Evolutionary conservation across 768 basidiomycete genomes (phyloP).

Genomic region (Steccherinum ochraceum): DNA sequence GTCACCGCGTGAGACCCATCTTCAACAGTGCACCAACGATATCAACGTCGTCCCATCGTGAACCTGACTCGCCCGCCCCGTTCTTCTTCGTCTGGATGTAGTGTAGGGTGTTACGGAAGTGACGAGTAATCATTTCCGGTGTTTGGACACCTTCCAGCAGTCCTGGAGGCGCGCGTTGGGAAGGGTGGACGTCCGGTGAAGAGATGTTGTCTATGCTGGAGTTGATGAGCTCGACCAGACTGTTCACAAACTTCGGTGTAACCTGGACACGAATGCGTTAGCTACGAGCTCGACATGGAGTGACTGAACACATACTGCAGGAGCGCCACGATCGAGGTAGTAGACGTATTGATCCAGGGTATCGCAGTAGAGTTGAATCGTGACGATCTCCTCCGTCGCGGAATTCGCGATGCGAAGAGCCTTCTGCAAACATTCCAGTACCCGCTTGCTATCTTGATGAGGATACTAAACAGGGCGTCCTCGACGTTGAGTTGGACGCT

Average conservation of each 20-base stretch:
- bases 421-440: constrained; percentile 96
- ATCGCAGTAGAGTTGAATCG: constrained; percentile 92
- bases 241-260: constrained; percentile 94
- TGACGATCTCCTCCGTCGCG: constrained; percentile 94
- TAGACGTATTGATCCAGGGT: constrained; percentile 95
- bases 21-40: constrained; percentile 84
- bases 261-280: constrained; percentile 41
- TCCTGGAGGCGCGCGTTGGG: constrained; percentile 81
- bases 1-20: constrained; percentile 57
- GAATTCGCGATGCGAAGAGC: constrained; percentile 94
- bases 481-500: constrained; percentile 3
- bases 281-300: not conserved
- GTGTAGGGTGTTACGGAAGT: constrained; percentile 85
- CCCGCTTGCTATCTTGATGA: constrained; percentile 93
- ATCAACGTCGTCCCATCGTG: constrained; percentile 83
- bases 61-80: constrained; percentile 36
- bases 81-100: constrained; percentile 80
- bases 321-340: constrained; percentile 90
- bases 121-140: constrained; percentile 88
- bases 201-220: constrained; percentile 90
- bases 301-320: constrained; percentile 57
- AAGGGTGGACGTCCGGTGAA: constrained; percentile 82
- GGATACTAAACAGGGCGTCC: constrained; percentile 56
- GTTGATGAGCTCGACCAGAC: constrained; percentile 91
- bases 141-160: constrained; percentile 89